Evolutionary conservation across 805 yeast species (phyloP).

Genomic region (Torulaspora delbrueckii): DNA sequence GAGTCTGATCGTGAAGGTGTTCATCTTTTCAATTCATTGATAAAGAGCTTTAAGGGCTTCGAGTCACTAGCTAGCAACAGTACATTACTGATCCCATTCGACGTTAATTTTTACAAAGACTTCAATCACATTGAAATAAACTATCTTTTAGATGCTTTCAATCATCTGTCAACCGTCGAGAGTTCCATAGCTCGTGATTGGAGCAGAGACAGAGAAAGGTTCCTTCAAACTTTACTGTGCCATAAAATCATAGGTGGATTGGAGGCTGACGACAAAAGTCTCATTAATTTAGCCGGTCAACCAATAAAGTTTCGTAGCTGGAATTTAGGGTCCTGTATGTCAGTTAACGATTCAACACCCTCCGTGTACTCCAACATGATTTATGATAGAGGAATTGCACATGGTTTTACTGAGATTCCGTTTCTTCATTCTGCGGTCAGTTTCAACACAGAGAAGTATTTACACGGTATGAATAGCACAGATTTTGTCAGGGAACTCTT

Average conservation of each 20-base stretch:
- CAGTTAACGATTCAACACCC: conserved; percentile 33
- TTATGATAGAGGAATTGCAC: conserved; percentile 46
- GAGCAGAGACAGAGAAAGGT: conserved; percentile 17
- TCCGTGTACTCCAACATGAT: conserved; percentile 41
- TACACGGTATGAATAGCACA: conserved; percentile 55
- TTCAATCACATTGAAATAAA: conserved; percentile 42
- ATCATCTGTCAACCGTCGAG: conserved; percentile 10
- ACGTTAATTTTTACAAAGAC: conserved; percentile 31
- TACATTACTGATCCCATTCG: conserved; percentile 47
- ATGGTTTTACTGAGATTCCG: conserved; percentile 40
- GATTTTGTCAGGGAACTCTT: conserved; percentile 65
- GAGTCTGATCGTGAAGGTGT: conserved; percentile 4
- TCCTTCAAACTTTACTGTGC: conserved; percentile 35
- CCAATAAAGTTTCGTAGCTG: conserved; percentile 20
- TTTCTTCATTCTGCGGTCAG: conserved; percentile 26
- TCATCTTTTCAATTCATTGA: conserved; percentile 8
- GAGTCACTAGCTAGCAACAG: conserved; percentile 26
- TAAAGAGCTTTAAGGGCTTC: conserved; percentile 5
- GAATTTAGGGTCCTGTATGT: conserved; percentile 35
- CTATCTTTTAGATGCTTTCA: conserved; percentile 37
- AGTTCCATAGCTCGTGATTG: conserved; percentile 15
- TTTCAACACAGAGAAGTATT: conserved; percentile 53
- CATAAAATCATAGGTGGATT: conserved; percentile 46
- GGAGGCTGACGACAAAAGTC: conserved; percentile 10
- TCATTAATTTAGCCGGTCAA: conserved; percentile 29